Evolutionary conservation across 2,329 filamentous ascomycete genomes (phyloP), one percentile per base, ranked within the genome.

Genomic region (Nemania abortiva): DNA sequence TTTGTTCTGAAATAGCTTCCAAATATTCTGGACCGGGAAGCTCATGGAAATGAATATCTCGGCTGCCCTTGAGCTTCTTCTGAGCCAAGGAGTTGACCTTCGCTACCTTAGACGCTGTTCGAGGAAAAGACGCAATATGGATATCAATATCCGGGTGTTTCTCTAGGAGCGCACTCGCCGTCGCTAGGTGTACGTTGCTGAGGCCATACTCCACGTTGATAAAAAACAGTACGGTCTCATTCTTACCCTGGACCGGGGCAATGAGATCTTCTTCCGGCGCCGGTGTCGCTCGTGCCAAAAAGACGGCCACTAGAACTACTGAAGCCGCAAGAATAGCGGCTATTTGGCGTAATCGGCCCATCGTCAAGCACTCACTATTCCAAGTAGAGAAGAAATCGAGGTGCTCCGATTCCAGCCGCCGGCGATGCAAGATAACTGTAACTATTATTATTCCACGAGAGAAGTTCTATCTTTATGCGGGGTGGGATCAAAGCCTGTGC

Each of bases 141-240:
- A 74, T 31, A 6, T 71, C 64, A 22, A 75, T 59, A 3, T 63
- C 45, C 0, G 73, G 70, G 31, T 74, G 60, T 9, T 55, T 69
- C 53, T 75, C 72, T 15, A 73, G 56, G 9, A 75, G 66, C 13
- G 68, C 67, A 9, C 70, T 37, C 7, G 70, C 70, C 13, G 73
- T 73, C 2, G 73, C 70, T 29, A 74, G 39, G 22, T 70, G 66
- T 4, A 75, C 70, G 53, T 75, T 75, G 18, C 69, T 73, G 6
- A 74, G 67, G 18, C 74, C 73, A 31, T 56, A 64, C 29, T 74
- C 74, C 34, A 39, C 59, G 10, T 70, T 75, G 18, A 61, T 50
- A 1, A 75, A 50, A 24, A 75, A 75, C n/a, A 75, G 45, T 5
- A 67, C 72, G 1, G 72, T 74, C 42, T 70, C 74, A 42, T 73